Base-by-base conservation (phyloP, 2,329 filamentous ascomycete species). In the Talaromyces sp. region DNA sequence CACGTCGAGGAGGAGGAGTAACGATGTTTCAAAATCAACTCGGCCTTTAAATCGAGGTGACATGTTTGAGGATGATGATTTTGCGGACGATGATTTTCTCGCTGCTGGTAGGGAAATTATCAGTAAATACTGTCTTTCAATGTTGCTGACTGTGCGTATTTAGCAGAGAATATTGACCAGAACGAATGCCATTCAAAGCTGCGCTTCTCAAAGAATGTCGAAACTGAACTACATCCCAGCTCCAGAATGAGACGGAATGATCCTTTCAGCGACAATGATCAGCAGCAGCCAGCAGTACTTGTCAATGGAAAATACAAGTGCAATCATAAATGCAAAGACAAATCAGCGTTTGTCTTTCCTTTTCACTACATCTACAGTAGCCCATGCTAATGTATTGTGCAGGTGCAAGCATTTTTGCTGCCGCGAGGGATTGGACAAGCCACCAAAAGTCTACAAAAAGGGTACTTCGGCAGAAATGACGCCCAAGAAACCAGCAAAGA, bases 351-450 rank as follows among this genome's bases (percentile, higher is more conserved):
- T 59, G 65, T 29, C 14, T 9, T 54, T 1, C 3, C 46, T 50
- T 14, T 24, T 17, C 24, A 75, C 5, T 27, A 51, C 19, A n/a
- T 3, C 26, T 26, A n/a, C 1, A 24, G 14, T 12, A 35, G 12
- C 2, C 48, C 2, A 52, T 27, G 26, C 75, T 64, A 27, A 66
- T 1, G 3, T 73, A 72, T 61, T 74, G 35, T 64, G 60, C 35
- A 80, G 77, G 10, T 92, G 90, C 72, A 89, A 85, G 65, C 90
- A 93, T 67, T 73, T 82, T 38, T 93, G 90, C 67, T 93, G 90
- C 67, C 82, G 81, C 26, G 85, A 90, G 62, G 90, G 90, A 0
- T 69, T 89, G 19, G 85, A 89, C 38, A 90, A 86, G 63, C 86
- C 84, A 61, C 77, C 83, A 50, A 79, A 80, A 69, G 61, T 76